Conservation (phyloP, 352 stramenopile genomes). For the Aphanomyces euteiches region DNA sequence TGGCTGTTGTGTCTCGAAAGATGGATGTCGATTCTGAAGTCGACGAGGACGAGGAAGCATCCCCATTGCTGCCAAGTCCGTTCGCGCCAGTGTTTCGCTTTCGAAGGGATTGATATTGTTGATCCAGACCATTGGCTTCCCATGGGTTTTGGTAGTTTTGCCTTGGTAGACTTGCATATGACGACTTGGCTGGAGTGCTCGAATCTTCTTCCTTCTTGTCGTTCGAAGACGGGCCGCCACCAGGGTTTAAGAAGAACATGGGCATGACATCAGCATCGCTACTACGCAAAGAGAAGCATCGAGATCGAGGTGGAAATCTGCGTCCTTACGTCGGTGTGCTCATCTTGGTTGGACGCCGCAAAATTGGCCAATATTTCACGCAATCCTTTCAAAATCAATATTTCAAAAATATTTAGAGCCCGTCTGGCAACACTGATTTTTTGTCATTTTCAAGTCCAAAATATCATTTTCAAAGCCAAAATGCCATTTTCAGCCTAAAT, state of each 20-base stretch:
- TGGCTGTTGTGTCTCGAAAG: not conserved
- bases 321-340: conserved; percentile 16
- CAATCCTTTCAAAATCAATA: not conserved
- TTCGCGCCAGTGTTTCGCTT: not conserved
- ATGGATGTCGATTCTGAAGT: conserved; percentile 1
- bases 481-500: no score
- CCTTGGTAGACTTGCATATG: conserved; percentile 12
- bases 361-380: conserved; percentile 19
- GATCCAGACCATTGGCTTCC: conserved; percentile 28
- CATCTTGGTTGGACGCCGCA: conserved; percentile 12
- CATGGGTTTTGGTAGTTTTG: conserved; percentile 31
- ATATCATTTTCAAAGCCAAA: no score
- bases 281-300: conserved; percentile 1
- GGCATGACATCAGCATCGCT: conserved; percentile 29
- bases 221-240: conserved; percentile 6
- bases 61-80: not conserved
- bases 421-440: no score
- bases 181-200: conserved; percentile 25
- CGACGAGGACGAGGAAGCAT: not conserved
- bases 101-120: conserved; percentile 30
- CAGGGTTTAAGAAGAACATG: conserved; percentile 26
- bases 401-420: no score
- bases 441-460: no score
- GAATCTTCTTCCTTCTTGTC: conserved; percentile 22
- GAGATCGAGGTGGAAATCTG: not conserved